Evolutionary conservation across 23 red algal genomes (phyloP), one percentile per base, ranked within the genome.

Genomic region (Agarophyton chilense): DNA sequence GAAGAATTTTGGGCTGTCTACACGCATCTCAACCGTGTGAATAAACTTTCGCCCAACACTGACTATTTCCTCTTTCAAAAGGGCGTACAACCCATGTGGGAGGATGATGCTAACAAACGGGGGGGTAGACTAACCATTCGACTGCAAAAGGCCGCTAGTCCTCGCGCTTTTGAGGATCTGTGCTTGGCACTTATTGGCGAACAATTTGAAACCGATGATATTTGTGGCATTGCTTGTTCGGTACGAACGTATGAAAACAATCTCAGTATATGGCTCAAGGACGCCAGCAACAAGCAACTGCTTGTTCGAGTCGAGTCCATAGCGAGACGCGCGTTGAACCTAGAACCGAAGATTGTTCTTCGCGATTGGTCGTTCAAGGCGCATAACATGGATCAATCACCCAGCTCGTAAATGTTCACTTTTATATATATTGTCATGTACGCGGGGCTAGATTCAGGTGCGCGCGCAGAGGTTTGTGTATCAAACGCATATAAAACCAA

Each of bases 61-160:
- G 82, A 94, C 76, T 76, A 79, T 51, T 94, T 87, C 71, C 68
- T 94, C 40, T 94, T 94, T 56, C 91, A 84, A 56, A 45, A 79
- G 29, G 91, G 91, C 4, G 82, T 94, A n/a, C 68, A 81, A 79
- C 91, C 91, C n/a, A 87, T 87, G 81, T 94, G 91, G 91, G 91
- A 94, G 62, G 91, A 94, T 50, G 81, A 84, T 9, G 81, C 81
- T 34, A 94, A 94, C 57, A 64, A 63, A 54, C 35, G 55, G 50
- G 91, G 91, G 18, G 91, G 91, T 2, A 74, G 91, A 47, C 60
- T 86, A 50, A 78, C 72, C 57, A 79, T 87, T 34, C 91, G 91
- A 14, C 36, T 94, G 9, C 52, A 53, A 52, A 94, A 94, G 74
- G 71, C 51, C 31, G 67, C 74, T 29, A 81, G 53, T 41, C 65